phyloP scores from a whole-genome alignment of 768 basidiomycete species.

The Tephrocybe sp. region DNA sequence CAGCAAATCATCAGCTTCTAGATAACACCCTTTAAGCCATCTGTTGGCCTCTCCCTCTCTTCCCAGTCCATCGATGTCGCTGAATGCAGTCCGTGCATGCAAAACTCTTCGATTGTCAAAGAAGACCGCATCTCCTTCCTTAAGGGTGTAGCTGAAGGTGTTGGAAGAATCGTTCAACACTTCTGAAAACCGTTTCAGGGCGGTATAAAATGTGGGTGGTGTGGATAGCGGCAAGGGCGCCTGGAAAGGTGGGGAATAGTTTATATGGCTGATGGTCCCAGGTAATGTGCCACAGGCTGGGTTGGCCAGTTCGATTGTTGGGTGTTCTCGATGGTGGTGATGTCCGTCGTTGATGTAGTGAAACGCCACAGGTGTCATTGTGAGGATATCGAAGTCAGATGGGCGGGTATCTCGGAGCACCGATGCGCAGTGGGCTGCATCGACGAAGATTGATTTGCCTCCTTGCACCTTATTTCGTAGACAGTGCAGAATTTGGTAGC shows the following conservation, averaged over 20 bases:
- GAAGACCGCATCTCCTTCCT: slow-evolving; percentile 82
- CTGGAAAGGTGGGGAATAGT: slow-evolving; percentile 96
- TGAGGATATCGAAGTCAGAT: slow-evolving; percentile 56
- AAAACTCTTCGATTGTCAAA: slow-evolving; percentile 93
- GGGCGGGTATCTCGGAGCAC: slow-evolving; percentile 47
- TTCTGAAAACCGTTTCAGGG: slow-evolving; percentile 59
- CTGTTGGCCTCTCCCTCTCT: slow-evolving; percentile 56
- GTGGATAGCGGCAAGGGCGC: slow-evolving; percentile 66
- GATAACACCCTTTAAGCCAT: slow-evolving; percentile 90
- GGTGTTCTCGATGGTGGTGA: slow-evolving; percentile 70
- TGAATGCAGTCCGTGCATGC: slow-evolving; percentile 85
- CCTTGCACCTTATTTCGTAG: slow-evolving; percentile 82
- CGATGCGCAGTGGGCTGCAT: slow-evolving; percentile 67
- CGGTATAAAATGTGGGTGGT: slow-evolving; percentile 57
- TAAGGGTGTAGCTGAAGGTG: slow-evolving; percentile 63
- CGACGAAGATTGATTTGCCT: slow-evolving; percentile 85
- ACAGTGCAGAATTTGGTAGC: slow-evolving; percentile 91
- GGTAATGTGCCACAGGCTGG: slow-evolving; percentile 12
- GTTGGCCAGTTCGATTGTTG: slow-evolving; percentile 66
- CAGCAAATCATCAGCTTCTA: slow-evolving; percentile 65
- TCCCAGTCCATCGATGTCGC: slow-evolving; percentile 32
- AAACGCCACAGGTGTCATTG: slow-evolving; percentile 71
- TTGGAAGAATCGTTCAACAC: slow-evolving; percentile 53
- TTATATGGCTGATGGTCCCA: slow-evolving; percentile 61
- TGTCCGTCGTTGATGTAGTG: slow-evolving; percentile 92